Base-by-base conservation (phyloP, 257 asterid species). In the Salvia hispanica region DNA sequence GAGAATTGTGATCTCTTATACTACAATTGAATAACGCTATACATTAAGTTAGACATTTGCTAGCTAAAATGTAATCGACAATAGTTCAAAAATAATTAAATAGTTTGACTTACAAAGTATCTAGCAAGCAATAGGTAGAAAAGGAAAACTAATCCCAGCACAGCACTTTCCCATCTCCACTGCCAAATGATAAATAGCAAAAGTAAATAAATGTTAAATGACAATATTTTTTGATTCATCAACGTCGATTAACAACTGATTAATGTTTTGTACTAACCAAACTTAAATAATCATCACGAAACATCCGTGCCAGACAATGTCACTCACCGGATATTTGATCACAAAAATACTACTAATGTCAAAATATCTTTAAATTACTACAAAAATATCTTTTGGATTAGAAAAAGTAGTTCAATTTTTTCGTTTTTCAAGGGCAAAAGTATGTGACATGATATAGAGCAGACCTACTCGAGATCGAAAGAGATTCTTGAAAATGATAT, bases 131-230 rank as follows among this genome's bases (percentile, higher is more conserved):
- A 80, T 31, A 93, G 86, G 91, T 83, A 93, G 89, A 88, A 88
- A 47, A 93, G 92, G 86, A 93, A 93, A 58, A 83, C 80, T 69
- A 72, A 78, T 71, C 99, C 99, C 81, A 93, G 62, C 65, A 91
- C 87, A 11, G 95, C 96, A 77, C 97, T 90, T 80, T 93, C 88
- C 97, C 97, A 93, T 85, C 90, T 85, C 99, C 99, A 93, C 99
- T 93, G 96, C 89, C 76, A 57, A 51, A 48, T 48, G 6, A 18
- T 33, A 28, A 10, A 47, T 10, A 59, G 0, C 31, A 64, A 18
- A 3, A 34, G 7, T 42, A 8, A 5, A 8, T 43, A 11, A 45
- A 59, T 16, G 44, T 69, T 37, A 59, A 4, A 12, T 45, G 0
- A 64, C 9, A 9, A 50, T 52, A 9, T 53, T 28, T 46, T 21